Evolutionary conservation across 371 early-diverging fungal species (phyloP).

Genomic region (Mucor saturninus): DNA sequence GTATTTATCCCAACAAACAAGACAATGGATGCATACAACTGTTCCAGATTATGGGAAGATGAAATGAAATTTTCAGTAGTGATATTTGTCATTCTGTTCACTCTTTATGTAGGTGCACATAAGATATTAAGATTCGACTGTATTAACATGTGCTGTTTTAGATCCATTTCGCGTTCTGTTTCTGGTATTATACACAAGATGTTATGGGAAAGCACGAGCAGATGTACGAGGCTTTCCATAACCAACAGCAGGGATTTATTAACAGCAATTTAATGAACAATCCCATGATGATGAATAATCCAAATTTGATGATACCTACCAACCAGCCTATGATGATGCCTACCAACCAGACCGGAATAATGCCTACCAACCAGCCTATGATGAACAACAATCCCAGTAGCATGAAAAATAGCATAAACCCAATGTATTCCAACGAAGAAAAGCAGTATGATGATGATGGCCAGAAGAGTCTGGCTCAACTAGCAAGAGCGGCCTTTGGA

Average conservation of each 20-base stretch:
- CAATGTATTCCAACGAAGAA: neutral
- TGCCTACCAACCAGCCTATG: too few species aligned
- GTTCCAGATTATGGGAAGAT: slow-evolving; percentile 30
- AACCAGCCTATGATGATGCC: neutral
- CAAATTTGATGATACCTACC: slow-evolving; percentile 1
- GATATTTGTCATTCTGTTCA: slow-evolving; percentile 23
- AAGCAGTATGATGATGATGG: slow-evolving; percentile 13
- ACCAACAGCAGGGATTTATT: neutral
- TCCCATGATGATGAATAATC: slow-evolving; percentile 1
- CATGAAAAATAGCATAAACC: slow-evolving; percentile 27
- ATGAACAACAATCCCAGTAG: neutral
- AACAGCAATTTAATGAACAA: slow-evolving; percentile 1
- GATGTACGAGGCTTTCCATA: neutral
- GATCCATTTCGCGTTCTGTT: slow-evolving; percentile 29
- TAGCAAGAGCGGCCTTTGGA: slow-evolving; percentile 14
- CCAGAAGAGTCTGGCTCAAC: slow-evolving; percentile 34
- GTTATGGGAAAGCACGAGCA: neutral
- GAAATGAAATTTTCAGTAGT: slow-evolving; percentile 30
- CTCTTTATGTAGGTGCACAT: slow-evolving; percentile 19
- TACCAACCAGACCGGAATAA: neutral
- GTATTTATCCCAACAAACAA: slow-evolving; percentile 9
- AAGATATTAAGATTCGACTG: neutral
- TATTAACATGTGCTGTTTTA: neutral
- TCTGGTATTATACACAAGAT: slow-evolving; percentile 23
- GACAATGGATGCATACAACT: slow-evolving; percentile 22